A percentile compares a stretch with the other conserved stretches of the same genome.
These are phyloP conservation scores for Fusarium longipes DNA, from an alignment of 2,329 filamentous ascomycete species.

Conservation along the genomic window DNA sequence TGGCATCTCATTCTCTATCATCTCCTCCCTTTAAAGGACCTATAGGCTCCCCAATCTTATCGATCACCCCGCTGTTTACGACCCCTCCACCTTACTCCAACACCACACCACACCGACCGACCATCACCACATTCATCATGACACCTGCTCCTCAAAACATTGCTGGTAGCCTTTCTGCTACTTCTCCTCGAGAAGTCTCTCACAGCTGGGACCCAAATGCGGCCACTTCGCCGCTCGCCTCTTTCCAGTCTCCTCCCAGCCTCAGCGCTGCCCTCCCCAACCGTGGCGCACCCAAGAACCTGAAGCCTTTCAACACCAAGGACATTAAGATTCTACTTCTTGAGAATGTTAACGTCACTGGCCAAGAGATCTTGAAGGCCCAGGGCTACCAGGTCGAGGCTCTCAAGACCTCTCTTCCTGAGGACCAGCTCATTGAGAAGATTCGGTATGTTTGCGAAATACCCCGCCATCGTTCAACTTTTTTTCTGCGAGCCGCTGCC, in stretches of 20 bases:
- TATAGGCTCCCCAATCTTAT: constrained; percentile 24
- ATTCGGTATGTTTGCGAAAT: constrained; percentile 73
- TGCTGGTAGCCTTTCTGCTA: constrained; percentile 50
- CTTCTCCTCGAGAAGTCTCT: constrained; percentile 57
- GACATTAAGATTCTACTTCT: constrained; percentile 96
- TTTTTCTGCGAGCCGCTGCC: constrained; percentile 31
- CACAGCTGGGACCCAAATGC: constrained; percentile 70
- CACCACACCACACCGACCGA: constrained; percentile 26
- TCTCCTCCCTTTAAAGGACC: neutral
- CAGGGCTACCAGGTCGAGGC: constrained; percentile 98
- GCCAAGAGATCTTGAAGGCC: constrained; percentile 79
- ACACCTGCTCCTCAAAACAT: constrained; percentile 62
- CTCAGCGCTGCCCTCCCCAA: constrained; percentile 59
- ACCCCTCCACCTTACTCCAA: constrained; percentile 45
- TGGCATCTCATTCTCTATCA: constrained; percentile 15
- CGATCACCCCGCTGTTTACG: constrained; percentile 14
- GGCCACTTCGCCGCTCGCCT: constrained; percentile 79
- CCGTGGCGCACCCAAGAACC: constrained; percentile 69
- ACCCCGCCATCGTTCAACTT: constrained; percentile 32
- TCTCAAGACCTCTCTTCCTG: constrained; percentile 87
- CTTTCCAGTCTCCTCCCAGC: constrained; percentile 80
- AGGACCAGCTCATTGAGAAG: constrained; percentile 96
- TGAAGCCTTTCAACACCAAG: constrained; percentile 95
- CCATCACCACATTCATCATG: constrained; percentile 50
- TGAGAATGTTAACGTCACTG: constrained; percentile 95